A percentile compares a stretch with the other conserved stretches of the same genome.
Conservation (phyloP, 352 stramenopile species). For the Pythium aphanidermatum region DNA sequence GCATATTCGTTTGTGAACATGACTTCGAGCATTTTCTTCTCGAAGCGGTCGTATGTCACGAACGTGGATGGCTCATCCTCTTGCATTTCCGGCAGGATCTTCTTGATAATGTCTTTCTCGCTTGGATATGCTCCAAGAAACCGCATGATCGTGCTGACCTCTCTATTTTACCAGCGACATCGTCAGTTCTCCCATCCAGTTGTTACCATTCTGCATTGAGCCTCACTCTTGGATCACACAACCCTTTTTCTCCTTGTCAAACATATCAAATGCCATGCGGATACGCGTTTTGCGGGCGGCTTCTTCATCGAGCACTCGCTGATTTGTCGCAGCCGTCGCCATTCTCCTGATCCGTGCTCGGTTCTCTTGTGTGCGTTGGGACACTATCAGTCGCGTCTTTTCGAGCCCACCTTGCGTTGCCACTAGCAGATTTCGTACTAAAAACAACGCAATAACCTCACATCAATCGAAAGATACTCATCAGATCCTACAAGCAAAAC, state of each 20-base stretch:
- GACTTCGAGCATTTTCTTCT: slow-evolving; percentile 92
- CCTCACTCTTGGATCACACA: slow-evolving; percentile 81
- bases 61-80: slow-evolving; percentile 88
- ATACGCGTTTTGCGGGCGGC: slow-evolving; percentile 49
- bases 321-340: slow-evolving; percentile 22
- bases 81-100: slow-evolving; percentile 89
- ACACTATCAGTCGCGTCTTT: no score
- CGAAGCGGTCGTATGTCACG: slow-evolving; percentile 87
- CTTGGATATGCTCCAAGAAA: slow-evolving; percentile 88
- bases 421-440: no score
- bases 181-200: background rate
- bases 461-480: no score
- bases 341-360: no score
- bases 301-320: slow-evolving; percentile 35
- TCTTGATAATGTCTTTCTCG: slow-evolving; percentile 89
- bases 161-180: slow-evolving; percentile 31
- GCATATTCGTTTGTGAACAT: slow-evolving; percentile 86
- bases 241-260: slow-evolving; percentile 90
- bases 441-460: no score
- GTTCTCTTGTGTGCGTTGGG: no score
- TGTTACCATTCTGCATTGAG: no score
- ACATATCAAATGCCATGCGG: slow-evolving; percentile 84
- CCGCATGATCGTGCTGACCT: slow-evolving; percentile 89
- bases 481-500: no score
- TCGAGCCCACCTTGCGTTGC: no score